Evolutionary conservation across 2,329 filamentous ascomycete genomes (phyloP), one percentile per base, ranked within the genome.

Genomic region (Neopestalotiopsis sp.): DNA sequence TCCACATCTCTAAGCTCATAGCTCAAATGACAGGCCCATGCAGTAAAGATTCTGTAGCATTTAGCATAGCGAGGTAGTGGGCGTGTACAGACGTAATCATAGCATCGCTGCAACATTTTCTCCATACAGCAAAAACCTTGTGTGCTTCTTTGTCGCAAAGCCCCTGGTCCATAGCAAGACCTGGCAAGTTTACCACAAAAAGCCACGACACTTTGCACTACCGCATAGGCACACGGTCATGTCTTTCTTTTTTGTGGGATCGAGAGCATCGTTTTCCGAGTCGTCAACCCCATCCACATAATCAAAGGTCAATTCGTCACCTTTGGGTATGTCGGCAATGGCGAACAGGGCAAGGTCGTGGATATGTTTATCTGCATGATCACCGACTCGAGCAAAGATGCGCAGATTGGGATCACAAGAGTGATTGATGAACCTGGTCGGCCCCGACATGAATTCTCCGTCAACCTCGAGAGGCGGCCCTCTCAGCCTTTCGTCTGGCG

Each of bases 361-460:
- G 6, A 95, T 85, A 61, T 89, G 87, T 69, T 90, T 89, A 74
- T 95, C 92, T 0, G 91, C 88, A 70, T 93, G 91, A 75, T 95
- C 93, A 65, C 92, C 92, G 1, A 93, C 91, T 1, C 94, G 89
- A 0, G 92, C 92, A 79, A 95, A 95, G 70, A 94, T 93, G 14
- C 91, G 86, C 75, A 94, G 86, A 75, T 95, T 95, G 0, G 93
- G 93, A 4, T 93, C 88, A 77, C 93, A 95, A 1, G 89, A 92
- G 78, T 96, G 93, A 74, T 96, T 96, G 78, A 95, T 92, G 79
- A 95, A 96, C 2, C 93, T 88, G 0, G 92, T 93, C 0, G 92
- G 92, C 0, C 92, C 92, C 0, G 93, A 92, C 83, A 91, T 89
- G 77, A 92, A 92, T 77, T 95, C 91, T 12, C 94, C 94, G 68